Evolutionary conservation across 2,329 filamentous ascomycete genomes (phyloP), one percentile per base, ranked within the genome.

Genomic region (Tolypocladium tropicale): DNA sequence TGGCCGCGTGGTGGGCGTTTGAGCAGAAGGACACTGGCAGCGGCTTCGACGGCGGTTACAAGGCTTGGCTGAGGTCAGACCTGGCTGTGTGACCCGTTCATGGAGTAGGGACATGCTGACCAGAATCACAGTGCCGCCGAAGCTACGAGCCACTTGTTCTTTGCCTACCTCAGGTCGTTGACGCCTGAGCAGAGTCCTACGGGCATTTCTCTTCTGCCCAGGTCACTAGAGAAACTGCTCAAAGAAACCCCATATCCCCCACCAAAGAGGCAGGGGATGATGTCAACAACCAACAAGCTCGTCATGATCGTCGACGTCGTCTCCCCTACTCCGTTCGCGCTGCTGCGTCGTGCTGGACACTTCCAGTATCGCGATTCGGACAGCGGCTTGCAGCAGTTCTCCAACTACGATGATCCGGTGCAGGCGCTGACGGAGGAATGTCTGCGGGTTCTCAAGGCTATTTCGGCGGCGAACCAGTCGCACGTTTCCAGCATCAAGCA

Each of bases 1-100:
- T 95, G 80, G 94, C 93, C 43, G 91, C 92, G 50, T 99, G 94
- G 94, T 99, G 94, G 94, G 91, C 93, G 1, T 99, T 99, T 69
- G 93, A 96, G 66, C 90, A 95, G 62, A 82, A 79, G 51, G 92
- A 97, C 68, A 85, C 85, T 7, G 89, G 88, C 46, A 93, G 88
- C 68, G 94, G 94, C 18, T 99, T 99, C 64, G 94, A 97, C 63
- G 90, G 90, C 43, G 92, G 93, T 55, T 99, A 99, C 73, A 89
- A 88, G 67, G 83, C 84, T 49, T 99, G 94, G 92, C 78, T 86
- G 63, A 85, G 77, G 88, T 92, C 75, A 72, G 82, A 57, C n/a
- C 37, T 11, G 18, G 21, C 23, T 23, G 18, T 23, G 12, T 11
- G 18, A 41, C 6, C 30, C 36, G 37, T 18, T 34, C 12, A 11